A percentile compares a stretch with the other conserved stretches of the same genome.
These are phyloP conservation scores for Sicyos edulis DNA, from an alignment of 306 rosid species.

Conservation along the genomic window DNA sequence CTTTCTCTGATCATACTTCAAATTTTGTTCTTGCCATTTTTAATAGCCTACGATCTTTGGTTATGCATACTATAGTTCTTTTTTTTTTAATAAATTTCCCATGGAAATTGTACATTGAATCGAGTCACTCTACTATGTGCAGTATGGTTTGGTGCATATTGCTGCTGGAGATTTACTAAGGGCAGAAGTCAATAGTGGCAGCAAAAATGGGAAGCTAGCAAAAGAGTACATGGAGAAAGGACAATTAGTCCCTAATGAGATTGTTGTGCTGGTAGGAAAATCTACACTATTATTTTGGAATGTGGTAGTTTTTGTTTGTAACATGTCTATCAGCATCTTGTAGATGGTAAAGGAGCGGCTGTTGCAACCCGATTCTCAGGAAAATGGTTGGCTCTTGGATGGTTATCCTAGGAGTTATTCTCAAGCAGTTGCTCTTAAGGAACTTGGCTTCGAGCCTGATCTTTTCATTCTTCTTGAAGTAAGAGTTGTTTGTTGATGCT, in stretches of 20 bases:
- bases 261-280: slow-evolving; percentile 67
- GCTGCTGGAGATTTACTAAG: slow-evolving; percentile 97
- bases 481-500: slow-evolving; percentile 21
- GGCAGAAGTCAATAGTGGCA: slow-evolving; percentile 73
- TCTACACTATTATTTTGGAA: slow-evolving; percentile 16
- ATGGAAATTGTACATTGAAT: slow-evolving; percentile 36
- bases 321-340: slow-evolving; percentile 15
- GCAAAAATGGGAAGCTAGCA: slow-evolving; percentile 72
- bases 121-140: slow-evolving; percentile 42
- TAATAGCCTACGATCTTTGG: neutral
- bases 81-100: slow-evolving; percentile 25
- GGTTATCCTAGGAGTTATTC: slow-evolving; percentile 95
- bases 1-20: no score
- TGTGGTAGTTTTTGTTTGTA: slow-evolving; percentile 21
- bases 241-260: slow-evolving; percentile 72
- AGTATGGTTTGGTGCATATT: slow-evolving; percentile 82
- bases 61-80: slow-evolving; percentile 10
- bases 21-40: neutral
- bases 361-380: slow-evolving; percentile 51
- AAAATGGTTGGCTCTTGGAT: slow-evolving; percentile 91
- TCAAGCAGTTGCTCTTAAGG: slow-evolving; percentile 68
- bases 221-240: slow-evolving; percentile 82
- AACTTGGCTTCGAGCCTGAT: slow-evolving; percentile 60
- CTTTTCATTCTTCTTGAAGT: slow-evolving; percentile 78
- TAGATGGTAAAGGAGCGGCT: slow-evolving; percentile 91